Conservation (phyloP, 2,329 filamentous ascomycete genomes). For the Colletotrichum horii region DNA sequence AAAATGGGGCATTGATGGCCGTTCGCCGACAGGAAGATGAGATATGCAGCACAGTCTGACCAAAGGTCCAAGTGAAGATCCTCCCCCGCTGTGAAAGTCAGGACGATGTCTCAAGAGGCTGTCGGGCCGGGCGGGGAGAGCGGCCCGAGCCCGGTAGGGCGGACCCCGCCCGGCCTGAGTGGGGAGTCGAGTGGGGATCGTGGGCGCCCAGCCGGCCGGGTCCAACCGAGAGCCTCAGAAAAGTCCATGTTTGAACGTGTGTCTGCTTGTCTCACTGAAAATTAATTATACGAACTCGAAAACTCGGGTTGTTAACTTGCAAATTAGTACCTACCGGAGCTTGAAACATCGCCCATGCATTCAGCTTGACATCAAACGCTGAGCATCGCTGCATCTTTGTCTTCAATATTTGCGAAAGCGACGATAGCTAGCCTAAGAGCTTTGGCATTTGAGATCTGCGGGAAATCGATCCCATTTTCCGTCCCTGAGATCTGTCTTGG, state of each 20-base stretch:
- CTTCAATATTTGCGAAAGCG: background rate
- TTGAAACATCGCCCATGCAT: background rate
- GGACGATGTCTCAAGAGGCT: slow-evolving; percentile 16
- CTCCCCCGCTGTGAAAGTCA: background rate
- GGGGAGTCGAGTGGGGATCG: background rate
- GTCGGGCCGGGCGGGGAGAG: slow-evolving; percentile 18
- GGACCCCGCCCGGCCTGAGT: slow-evolving; percentile 10
- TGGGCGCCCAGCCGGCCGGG: slow-evolving; percentile 7
- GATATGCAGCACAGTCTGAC: background rate
- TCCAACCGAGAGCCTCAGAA: background rate
- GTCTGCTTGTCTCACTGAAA: background rate
- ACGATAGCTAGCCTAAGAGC: background rate
- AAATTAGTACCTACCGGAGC: background rate
- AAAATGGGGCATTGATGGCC: background rate
- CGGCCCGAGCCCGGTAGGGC: slow-evolving; percentile 17
- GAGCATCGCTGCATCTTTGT: background rate
- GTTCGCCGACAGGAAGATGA: background rate
- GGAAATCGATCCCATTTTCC: background rate
- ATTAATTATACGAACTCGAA: background rate
- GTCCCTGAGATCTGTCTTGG: background rate
- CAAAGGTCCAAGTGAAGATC: background rate
- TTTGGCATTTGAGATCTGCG: background rate
- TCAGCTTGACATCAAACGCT: background rate
- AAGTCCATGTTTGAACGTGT: background rate
- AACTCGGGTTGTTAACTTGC: background rate